Base-by-base conservation (phyloP, 129 eudicot species). In the Pulicaria dysenterica region DNA sequence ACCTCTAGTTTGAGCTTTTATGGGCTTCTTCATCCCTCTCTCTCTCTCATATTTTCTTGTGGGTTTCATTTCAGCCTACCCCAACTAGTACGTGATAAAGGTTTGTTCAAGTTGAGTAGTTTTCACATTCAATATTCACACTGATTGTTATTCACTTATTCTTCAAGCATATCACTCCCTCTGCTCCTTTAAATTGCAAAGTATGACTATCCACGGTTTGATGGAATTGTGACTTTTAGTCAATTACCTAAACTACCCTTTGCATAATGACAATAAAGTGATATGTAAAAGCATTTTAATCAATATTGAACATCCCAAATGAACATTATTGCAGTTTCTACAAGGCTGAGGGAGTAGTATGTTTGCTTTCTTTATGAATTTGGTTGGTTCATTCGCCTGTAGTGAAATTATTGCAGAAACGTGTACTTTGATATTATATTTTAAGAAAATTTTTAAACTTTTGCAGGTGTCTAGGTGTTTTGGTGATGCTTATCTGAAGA, bases 401-500 rank as follows among this genome's bases (percentile, higher is more conserved):
- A 61, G 5, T 53, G 64, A 64, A 7, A 51, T 66, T 73, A 66
- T 14, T 31, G 47, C 14, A 37, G 45, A 14, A 38, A 12, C 12
- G 53, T 61, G 3, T 47, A 38, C 12, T 48, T 48, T 44, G 15
- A 49, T 49, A 50, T 24, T 14, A 39, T 62, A 54, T 63, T 19
- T 64, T 67, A 17, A 77, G 6, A 19, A 67, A 50, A 64, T 3
- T 34, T 54, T 62, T 13, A 61, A 51, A 53, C 39, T 57, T 45
- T 47, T 82, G 74, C 89, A 90, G 96, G 82, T 90, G 53, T 85
- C 96, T 13, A 81, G 96, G 81, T 85, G 94, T 24, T 81, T 90
- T 1, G 96, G 96, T 31, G 96, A 90, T 69, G 93, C 85, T 0
- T 90, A 90, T 80, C 58, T 90, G 82, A 90, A 90, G 87, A 85